Base-by-base conservation (phyloP, 805 yeast genomes). In the Groenewaldozyma tartarivorans region DNA sequence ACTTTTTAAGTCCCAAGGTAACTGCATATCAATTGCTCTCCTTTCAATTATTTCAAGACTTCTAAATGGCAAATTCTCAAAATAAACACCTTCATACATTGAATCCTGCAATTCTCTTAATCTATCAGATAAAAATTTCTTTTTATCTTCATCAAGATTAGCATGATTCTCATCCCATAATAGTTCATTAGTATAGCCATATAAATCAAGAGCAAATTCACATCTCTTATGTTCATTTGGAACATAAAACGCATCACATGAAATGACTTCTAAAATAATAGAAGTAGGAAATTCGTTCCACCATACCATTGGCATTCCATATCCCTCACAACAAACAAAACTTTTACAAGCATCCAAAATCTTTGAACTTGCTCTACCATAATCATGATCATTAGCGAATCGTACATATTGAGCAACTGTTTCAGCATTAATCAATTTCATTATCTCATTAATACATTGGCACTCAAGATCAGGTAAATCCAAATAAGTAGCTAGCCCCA, bases 141-240 rank as follows among this genome's bases (percentile, higher is more conserved):
- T n/a, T n/a, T n/a, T n/a, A n/a, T n/a, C n/a, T n/a, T n/a, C n/a
- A n/a, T n/a, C n/a, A n/a, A n/a, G n/a, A n/a, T n/a, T n/a, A n/a
- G n/a, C n/a, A n/a, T n/a, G n/a, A n/a, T n/a, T n/a, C n/a, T n/a
- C n/a, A n/a, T n/a, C n/a, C n/a, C n/a, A n/a, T n/a, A n/a, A n/a
- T n/a, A n/a, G n/a, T n/a, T n/a, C n/a, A n/a, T n/a, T n/a, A n/a
- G n/a, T n/a, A n/a, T n/a, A n/a, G n/a, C n/a, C n/a, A n/a, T 69
- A 58, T 35, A 71, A 49, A 34, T 58, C 63, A 30, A 70, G 64
- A 3, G 68, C 59, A 45, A 74, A 74, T 20, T 68, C 45, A 33
- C 74, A 70, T 39, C 80, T 58, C 33, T 73, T 77, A 75, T 75
- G 72, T 51, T 74, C 80, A 2, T 66, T 63, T 2, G 74, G 73